A percentile compares a stretch with the other conserved stretches of the same genome.
These are phyloP conservation scores for Cladosporium colombiae DNA, from an alignment of 2,329 filamentous ascomycete species.

Conservation along the genomic window DNA sequence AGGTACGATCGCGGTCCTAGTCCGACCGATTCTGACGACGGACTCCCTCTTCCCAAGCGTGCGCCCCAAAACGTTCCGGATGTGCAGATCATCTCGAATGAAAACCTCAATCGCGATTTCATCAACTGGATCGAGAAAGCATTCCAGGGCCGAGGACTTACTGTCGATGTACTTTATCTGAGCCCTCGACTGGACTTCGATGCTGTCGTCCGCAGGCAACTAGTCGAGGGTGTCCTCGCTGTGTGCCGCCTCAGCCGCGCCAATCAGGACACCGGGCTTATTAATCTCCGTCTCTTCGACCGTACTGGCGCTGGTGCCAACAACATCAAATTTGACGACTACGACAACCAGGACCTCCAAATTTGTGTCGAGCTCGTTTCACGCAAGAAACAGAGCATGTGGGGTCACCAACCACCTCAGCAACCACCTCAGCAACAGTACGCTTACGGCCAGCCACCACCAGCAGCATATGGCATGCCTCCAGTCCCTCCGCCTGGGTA, in stretches of 20 bases:
- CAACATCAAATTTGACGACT: constrained; percentile 83
- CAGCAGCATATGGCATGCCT: constrained; percentile 34
- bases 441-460: constrained; percentile 37
- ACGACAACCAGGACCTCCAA: constrained; percentile 75
- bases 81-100: constrained; percentile 80
- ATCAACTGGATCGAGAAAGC: constrained; percentile 77
- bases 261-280: constrained; percentile 70
- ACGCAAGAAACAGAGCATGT: constrained; percentile 60
- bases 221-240: constrained; percentile 83
- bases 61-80: constrained; percentile 78
- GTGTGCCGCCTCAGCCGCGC: constrained; percentile 73
- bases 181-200: constrained; percentile 74
- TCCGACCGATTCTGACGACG: constrained; percentile 61
- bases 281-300: constrained; percentile 84
- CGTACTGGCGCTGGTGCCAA: constrained; percentile 66
- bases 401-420: constrained; percentile 36
- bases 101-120: constrained; percentile 72
- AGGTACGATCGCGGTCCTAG: constrained; percentile 47
- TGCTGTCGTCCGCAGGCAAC: constrained; percentile 79
- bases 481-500: constrained; percentile 33
- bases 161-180: constrained; percentile 76
- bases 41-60: constrained; percentile 71
- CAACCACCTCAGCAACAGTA: constrained; percentile 39
- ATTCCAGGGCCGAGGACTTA: constrained; percentile 71
- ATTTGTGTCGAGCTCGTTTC: constrained; percentile 80